phyloP scores from a whole-genome alignment of 345 rosid genomes.

The Adansonia digitata region DNA sequence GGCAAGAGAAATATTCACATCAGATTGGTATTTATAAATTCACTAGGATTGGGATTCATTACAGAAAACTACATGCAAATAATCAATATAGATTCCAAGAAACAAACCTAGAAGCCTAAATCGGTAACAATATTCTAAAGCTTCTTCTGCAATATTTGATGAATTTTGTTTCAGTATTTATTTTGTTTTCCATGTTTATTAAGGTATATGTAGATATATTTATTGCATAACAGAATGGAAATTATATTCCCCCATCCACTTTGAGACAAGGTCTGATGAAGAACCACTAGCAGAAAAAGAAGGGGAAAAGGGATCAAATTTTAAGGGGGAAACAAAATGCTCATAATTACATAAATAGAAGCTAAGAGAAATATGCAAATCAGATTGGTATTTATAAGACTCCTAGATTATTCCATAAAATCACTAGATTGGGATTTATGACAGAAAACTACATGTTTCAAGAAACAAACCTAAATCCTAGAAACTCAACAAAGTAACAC shows the following conservation, averaged over 20 bases:
- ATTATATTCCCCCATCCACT: slow-evolving; percentile 96
- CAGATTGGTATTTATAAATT: background rate
- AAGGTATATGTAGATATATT: background rate
- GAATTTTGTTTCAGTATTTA: too few species aligned
- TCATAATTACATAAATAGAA: too few species aligned
- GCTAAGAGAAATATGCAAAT: background rate
- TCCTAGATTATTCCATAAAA: too few species aligned
- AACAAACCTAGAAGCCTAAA: background rate
- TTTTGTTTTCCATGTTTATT: too few species aligned
- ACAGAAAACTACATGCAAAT: background rate
- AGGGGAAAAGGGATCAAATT: background rate
- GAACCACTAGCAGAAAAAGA: slow-evolving; percentile 42
- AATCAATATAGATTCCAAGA: background rate
- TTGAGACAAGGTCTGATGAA: slow-evolving; percentile 76
- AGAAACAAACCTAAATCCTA: too few species aligned
- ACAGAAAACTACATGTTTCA: too few species aligned
- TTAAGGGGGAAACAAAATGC: background rate
- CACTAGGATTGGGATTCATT: background rate
- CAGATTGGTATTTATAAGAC: background rate
- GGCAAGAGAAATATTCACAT: background rate
- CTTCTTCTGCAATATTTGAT: background rate
- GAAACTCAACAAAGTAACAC: background rate
- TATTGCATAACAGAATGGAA: background rate
- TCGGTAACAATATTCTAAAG: background rate
- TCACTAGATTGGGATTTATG: too few species aligned